Evolutionary conservation across 2,329 filamentous ascomycete genomes (phyloP).

Genomic region (Ophiobolus disseminans): DNA sequence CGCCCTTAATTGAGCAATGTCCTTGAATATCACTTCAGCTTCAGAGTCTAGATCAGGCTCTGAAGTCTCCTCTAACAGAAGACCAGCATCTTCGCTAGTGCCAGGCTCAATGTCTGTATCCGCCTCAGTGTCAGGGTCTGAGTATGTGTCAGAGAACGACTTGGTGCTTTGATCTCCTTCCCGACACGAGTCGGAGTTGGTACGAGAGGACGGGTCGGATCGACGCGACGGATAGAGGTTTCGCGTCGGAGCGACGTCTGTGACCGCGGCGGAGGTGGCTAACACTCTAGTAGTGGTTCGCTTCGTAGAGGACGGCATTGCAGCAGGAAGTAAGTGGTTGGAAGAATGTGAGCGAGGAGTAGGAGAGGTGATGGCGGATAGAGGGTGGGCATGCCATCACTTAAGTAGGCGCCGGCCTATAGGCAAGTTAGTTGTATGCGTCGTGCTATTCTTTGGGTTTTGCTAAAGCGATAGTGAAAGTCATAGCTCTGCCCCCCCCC

Average conservation of each 20-base stretch:
- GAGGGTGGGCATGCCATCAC: constrained; percentile 12
- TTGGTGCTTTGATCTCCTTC: constrained; percentile 8
- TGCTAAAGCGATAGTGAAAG: not conserved
- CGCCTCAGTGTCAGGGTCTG: constrained; percentile 14
- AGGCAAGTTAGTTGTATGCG: constrained; percentile 5
- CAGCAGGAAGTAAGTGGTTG: constrained; percentile 1
- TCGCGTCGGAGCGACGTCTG: constrained; percentile 3
- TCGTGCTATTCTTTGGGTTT: constrained; percentile 7
- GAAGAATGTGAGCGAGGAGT: constrained; percentile 2
- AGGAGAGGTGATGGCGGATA: constrained; percentile 4
- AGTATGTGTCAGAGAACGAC: constrained; percentile 12
- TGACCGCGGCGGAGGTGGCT: not conserved
- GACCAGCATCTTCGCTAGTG: constrained; percentile 3
- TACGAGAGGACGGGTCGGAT: constrained; percentile 1
- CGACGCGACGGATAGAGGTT: constrained; percentile 8
- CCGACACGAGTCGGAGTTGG: constrained; percentile 6
- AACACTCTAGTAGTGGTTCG: no score
- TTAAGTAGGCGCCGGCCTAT: constrained; percentile 12
- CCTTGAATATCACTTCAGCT: constrained; percentile 23
- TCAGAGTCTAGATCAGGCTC: constrained; percentile 21
- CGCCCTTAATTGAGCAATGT: constrained; percentile 20
- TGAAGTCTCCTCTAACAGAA: not conserved
- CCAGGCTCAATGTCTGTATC: constrained; percentile 11
- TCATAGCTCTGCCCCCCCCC: not conserved
- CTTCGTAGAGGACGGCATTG: constrained; percentile 7